A percentile compares a stretch with the other conserved stretches of the same genome.
Conservation (phyloP, 1,139 yeast genomes). For the Candida sanyaensis region DNA sequence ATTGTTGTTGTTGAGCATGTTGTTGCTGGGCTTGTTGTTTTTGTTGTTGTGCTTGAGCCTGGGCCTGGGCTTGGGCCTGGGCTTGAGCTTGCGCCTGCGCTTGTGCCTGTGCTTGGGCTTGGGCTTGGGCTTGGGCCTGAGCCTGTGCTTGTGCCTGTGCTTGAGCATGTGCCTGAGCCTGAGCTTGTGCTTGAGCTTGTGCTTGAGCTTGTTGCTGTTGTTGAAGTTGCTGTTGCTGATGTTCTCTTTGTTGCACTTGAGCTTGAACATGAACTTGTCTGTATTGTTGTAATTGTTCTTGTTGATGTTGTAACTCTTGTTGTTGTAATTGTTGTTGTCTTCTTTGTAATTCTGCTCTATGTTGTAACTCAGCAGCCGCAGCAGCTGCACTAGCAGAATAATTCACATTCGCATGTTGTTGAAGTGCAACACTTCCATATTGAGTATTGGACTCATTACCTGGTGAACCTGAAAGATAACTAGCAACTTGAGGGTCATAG, state of each 20-base stretch:
- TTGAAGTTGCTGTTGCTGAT: constrained; percentile 12
- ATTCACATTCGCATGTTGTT: constrained; percentile 35
- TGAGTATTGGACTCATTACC: constrained; percentile 2
- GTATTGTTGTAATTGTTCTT: constrained; percentile 21
- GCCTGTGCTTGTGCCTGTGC: no score
- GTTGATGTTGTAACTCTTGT: constrained; percentile 23
- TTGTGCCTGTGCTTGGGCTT: no score
- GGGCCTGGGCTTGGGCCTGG: no score
- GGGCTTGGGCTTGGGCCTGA: no score
- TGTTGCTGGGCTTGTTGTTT: no score
- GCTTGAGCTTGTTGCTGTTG: neutral
- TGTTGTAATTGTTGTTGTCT: constrained; percentile 32
- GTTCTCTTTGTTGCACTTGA: constrained; percentile 16
- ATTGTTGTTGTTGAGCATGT: no score
- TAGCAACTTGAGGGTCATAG: constrained; percentile 13
- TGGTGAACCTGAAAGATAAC: constrained; percentile 2
- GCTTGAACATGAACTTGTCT: constrained; percentile 11
- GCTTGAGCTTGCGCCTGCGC: no score
- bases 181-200: constrained; percentile 5
- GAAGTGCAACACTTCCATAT: constrained; percentile 29
- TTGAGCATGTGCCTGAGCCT: constrained; percentile 1
- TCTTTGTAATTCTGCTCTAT: constrained; percentile 26
- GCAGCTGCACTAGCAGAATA: constrained; percentile 19
- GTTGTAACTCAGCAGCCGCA: constrained; percentile 24
- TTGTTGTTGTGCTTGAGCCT: no score